Evolutionary conservation across 805 yeast species (phyloP).

Genomic region (Starmerella ratchasimensis): DNA sequence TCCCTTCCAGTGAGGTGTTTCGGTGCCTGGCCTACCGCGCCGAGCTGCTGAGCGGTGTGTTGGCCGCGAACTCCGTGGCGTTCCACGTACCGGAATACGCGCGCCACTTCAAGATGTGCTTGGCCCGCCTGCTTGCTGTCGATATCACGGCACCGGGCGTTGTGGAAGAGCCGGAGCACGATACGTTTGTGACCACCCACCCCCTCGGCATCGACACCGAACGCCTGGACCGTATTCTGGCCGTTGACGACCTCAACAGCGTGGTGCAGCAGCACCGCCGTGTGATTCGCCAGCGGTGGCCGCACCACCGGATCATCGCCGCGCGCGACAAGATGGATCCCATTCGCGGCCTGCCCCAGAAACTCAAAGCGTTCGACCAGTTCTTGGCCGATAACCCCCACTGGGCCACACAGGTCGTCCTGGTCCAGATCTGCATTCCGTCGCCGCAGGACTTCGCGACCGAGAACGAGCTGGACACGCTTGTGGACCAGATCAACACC

Average conservation of each 20-base stretch:
- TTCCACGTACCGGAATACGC: constrained; percentile 91
- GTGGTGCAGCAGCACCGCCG: constrained; percentile 37
- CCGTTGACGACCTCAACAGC: constrained; percentile 25
- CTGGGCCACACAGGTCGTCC: constrained; percentile 50
- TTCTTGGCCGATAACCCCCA: constrained; percentile 63
- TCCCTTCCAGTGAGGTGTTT: constrained; percentile 91
- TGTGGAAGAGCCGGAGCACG: constrained; percentile 44
- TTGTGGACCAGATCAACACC: constrained; percentile 77
- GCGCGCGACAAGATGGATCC: constrained; percentile 80
- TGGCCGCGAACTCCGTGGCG: constrained; percentile 77
- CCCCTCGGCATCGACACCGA: constrained; percentile 33
- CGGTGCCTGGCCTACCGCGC: constrained; percentile 84
- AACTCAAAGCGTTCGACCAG: constrained; percentile 71
- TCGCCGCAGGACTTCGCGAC: constrained; percentile 27
- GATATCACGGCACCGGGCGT: constrained; percentile 73
- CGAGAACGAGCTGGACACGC: constrained; percentile 46
- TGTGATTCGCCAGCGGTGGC: constrained; percentile 69
- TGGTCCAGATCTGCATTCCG: constrained; percentile 62
- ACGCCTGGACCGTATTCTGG: constrained; percentile 36
- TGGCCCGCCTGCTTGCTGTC: constrained; percentile 68
- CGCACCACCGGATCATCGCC: constrained; percentile 52
- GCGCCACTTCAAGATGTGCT: constrained; percentile 83
- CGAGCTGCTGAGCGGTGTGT: constrained; percentile 59
- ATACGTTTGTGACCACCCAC: constrained; percentile 26
- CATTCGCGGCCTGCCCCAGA: constrained; percentile 78